Conservation (phyloP, 129 eudicot genomes). For the Solidago caesia region DNA sequence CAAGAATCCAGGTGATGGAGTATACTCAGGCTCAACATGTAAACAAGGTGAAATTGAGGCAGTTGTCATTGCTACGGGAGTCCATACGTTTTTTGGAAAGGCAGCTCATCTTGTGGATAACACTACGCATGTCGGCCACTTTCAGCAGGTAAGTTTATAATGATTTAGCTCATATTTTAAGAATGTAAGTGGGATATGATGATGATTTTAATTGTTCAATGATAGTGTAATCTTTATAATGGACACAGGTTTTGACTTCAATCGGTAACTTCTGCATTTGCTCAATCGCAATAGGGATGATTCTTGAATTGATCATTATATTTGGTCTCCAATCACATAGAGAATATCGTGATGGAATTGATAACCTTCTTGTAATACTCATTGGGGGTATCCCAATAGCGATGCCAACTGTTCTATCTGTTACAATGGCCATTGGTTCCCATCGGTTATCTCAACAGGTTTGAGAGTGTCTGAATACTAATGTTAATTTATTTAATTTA, state of each 20-base stretch:
- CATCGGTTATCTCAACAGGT: conserved; percentile 59
- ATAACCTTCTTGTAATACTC: conserved; percentile 56
- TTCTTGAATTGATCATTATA: conserved; percentile 41
- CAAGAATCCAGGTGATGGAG: conserved; percentile 60
- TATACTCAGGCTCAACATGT: conserved; percentile 58
- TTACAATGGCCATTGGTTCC: conserved; percentile 64
- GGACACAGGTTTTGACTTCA: conserved; percentile 48
- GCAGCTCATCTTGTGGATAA: conserved; percentile 66
- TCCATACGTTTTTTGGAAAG: conserved; percentile 55
- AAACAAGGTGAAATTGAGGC: conserved; percentile 64
- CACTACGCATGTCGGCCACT: conserved; percentile 54
- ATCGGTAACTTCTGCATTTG: conserved; percentile 61
- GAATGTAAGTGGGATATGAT: neutral
- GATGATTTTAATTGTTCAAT: neutral
- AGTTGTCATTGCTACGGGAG: conserved; percentile 54
- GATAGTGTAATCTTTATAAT: neutral
- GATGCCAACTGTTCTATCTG: conserved; percentile 58
- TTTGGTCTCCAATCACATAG: conserved; percentile 29
- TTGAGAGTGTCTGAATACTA: neutral
- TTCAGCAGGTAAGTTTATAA: conserved; percentile 38
- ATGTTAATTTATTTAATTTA: neutral
- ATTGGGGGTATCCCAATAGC: conserved; percentile 66
- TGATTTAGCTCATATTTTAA: neutral
- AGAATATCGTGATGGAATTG: conserved; percentile 44
- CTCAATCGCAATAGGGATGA: conserved; percentile 55